Base-by-base conservation (phyloP, 345 rosid species). In the Acer yangbiense region DNA sequence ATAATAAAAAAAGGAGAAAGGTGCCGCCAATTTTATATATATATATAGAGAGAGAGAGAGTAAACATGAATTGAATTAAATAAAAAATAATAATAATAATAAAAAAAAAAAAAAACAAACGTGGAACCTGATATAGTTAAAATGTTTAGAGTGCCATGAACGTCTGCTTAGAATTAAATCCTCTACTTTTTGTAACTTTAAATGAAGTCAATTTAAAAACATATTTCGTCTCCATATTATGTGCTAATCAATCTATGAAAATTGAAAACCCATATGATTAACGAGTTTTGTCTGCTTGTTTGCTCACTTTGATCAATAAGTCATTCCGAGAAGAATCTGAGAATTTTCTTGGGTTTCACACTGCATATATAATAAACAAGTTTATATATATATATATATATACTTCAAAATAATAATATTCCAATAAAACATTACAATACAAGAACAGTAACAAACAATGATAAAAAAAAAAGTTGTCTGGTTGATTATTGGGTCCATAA, bases 401-500 rank as follows among this genome's bases (percentile, higher is more conserved):
- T n/a, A 25, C n/a, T 27, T 3, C 20, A 12, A 9, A 29, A 20
- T 32, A 35, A 7, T 4, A 29, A 39, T 55, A 35, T 55, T 23
- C 17, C 44, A 10, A 71, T 17, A 35, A 54, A 55, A 48, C 60
- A 29, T 29, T 58, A 61, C 20, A 73, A 7, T 60, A 21, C 58
- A 73, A 62, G 57, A 73, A 60, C 14, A 74, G 60, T 25, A 18
- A 50, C 3, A 52, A 75, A 35, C 7, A 65, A 57, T 65, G 27
- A 75, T 65, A 65, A 65, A 29, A 29, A 29, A 29, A 29, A 65
- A 54, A 27, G 70, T 4, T 75, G 75, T 58, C 29, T 12, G 18
- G 66, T 16, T 27, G 32, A 65, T 21, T 68, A 65, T 21, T 68
- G 73, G 67, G 79, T 68, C 79, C 66, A 39, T 58, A 20, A 57